Evolutionary conservation across 768 basidiomycete genomes (phyloP), one percentile per base, ranked within the genome.

Genomic region (Phlebiopsis gigantea): DNA sequence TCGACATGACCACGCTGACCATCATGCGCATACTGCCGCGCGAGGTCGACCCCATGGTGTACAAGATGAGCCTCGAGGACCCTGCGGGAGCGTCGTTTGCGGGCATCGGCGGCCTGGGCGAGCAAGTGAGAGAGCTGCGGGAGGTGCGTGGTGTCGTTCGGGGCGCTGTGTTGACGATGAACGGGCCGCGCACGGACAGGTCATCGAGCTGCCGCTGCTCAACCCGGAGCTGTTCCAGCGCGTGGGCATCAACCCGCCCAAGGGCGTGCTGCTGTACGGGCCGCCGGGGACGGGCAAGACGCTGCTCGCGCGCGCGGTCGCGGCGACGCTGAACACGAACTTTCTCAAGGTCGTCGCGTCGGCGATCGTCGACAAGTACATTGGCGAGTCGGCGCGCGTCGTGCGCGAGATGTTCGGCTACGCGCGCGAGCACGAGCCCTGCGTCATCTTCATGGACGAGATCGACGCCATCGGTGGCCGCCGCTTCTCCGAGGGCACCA

Each of bases 391-490:
- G 57, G 97, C 97, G 19, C 83, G 97, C 52, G 84, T 98, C 8
- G 87, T 99, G 24, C 82, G 97, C 62, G 97, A 99, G 72, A 98
- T 99, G 97, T 99, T 99, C 66, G 94, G 92, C 24, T 99, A 98
- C 71, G 97, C 97, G 12, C 81, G 78, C 59, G 96, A 99, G 70
- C 95, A 99, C 68, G 97, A 98, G 71, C 97, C 97, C 45, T 98
- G 93, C 69, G 93, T 97, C 56, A 97, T 97, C 64, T 97, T 97
- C 77, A 97, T 98, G 94, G 95, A 93, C 67, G 91, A 93, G 72
- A 93, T 93, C 65, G 97, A 99, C 70, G 97, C 97, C 28, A 99
- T 98, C 60, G 97, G 97, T 64, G 96, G 97, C 2, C 73, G 88
- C 58, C 73, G 88, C 44, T 90, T 90, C 64, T 91, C 88, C 4